Conservation (phyloP, 1,284 basidiomycete genomes). For the Ustilago trichophora region DNA sequence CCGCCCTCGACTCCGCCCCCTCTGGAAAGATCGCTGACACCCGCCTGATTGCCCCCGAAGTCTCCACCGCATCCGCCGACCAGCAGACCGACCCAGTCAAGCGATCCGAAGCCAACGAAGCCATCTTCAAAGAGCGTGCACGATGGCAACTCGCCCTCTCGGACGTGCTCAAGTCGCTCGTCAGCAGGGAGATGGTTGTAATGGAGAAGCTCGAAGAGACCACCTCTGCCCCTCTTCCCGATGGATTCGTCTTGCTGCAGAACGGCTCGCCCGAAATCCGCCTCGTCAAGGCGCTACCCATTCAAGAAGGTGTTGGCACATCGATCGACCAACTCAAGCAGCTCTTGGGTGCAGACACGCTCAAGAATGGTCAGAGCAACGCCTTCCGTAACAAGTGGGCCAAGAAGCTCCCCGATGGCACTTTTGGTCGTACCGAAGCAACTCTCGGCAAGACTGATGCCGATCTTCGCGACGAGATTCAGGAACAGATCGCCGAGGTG, state of each 20-base stretch:
- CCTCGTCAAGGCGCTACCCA: constrained; percentile 58
- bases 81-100: constrained; percentile 43
- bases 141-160: constrained; percentile 63
- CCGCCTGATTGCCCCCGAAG: constrained; percentile 44
- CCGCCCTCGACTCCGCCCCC: constrained; percentile 45
- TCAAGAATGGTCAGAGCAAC: constrained; percentile 79
- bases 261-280: constrained; percentile 62
- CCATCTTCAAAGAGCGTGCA: constrained; percentile 56
- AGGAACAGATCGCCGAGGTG: constrained; percentile 79
- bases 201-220: constrained; percentile 55
- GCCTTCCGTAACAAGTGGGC: constrained; percentile 99
- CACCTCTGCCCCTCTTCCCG: constrained; percentile 39
- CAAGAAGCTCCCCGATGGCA: constrained; percentile 84
- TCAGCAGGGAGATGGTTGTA: constrained; percentile 59
- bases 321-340: constrained; percentile 55
- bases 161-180: constrained; percentile 59
- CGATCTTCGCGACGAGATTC: constrained; percentile 63
- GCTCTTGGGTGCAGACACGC: constrained; percentile 60
- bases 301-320: constrained; percentile 48
- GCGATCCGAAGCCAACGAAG: constrained; percentile 51
- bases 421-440: constrained; percentile 77
- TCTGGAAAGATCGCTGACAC: constrained; percentile 54
- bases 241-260: constrained; percentile 46
- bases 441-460: constrained; percentile 39
- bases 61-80: constrained; percentile 26